Evolutionary conservation across 768 basidiomycete species (phyloP).

Genomic region (Pisolithus tinctorius): DNA sequence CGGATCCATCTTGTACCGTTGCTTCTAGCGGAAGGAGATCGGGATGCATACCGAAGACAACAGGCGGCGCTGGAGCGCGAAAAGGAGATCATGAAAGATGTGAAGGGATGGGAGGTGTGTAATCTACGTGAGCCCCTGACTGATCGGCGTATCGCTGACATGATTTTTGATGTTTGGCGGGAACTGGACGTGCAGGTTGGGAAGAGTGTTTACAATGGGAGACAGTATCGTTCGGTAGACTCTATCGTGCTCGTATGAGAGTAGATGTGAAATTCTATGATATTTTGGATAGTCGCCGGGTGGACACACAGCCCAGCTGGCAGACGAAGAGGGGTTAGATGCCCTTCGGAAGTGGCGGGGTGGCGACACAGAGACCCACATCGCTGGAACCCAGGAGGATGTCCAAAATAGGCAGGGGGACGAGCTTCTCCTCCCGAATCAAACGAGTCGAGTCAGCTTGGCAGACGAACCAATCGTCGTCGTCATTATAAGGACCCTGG

Average conservation of each 20-base stretch:
- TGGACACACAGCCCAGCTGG: not conserved
- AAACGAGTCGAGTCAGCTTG: conserved; percentile 35
- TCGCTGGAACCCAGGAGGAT: conserved; percentile 4
- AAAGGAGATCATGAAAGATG: conserved; percentile 90
- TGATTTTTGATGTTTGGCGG: conserved; percentile 8
- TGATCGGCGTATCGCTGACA: conserved; percentile 12
- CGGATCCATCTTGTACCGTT: conserved; percentile 91
- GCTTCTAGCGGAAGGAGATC: conserved; percentile 89
- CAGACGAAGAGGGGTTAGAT: not conserved
- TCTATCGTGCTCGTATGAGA: conserved; percentile 53
- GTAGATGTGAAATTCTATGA: not conserved
- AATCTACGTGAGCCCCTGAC: conserved; percentile 11
- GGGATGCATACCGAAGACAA: conserved; percentile 77
- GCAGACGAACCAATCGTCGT: conserved; percentile 27
- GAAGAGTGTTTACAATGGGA: conserved; percentile 79
- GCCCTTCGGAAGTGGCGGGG: not conserved
- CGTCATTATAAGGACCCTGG: no score
- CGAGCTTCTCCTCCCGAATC: conserved; percentile 19
- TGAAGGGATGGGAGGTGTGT: conserved; percentile 90
- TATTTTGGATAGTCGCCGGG: not conserved
- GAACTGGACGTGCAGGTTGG: conserved; percentile 50
- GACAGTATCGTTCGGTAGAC: conserved; percentile 55
- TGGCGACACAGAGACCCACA: not conserved
- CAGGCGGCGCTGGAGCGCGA: conserved; percentile 76
- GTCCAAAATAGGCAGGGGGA: not conserved